These are phyloP conservation scores for Gnomoniopsis sp. DNA, from an alignment of 2,329 filamentous ascomycete genomes.

Conservation along the genomic window DNA sequence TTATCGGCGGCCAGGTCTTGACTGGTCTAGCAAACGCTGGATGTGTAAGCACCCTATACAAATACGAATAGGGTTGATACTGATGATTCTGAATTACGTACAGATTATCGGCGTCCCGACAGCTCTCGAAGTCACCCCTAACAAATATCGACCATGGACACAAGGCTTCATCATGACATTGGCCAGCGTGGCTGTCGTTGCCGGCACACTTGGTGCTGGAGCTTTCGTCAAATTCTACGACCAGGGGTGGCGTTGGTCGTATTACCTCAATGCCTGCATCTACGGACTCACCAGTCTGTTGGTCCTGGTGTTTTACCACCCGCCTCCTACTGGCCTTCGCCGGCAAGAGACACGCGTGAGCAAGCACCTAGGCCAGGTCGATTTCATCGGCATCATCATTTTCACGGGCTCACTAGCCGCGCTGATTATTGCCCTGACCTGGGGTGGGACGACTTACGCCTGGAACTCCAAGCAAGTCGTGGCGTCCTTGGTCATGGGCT, in stretches of 20 bases:
- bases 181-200: conserved; percentile 5
- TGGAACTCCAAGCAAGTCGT: conserved; percentile 8
- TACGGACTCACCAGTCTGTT: conserved; percentile 1
- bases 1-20: conserved; percentile 11
- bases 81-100: not conserved
- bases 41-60: not conserved
- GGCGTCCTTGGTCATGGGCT: not conserved
- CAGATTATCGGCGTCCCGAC: conserved; percentile 11
- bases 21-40: conserved; percentile 13
- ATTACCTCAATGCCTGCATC: conserved; percentile 12
- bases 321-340: conserved; percentile 9
- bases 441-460: conserved; percentile 11
- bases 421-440: conserved; percentile 4
- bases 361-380: not conserved
- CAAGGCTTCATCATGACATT: conserved; percentile 6
- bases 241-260: conserved; percentile 9
- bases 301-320: conserved; percentile 9
- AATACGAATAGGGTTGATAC: not conserved
- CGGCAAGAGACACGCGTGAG: not conserved
- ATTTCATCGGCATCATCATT: conserved; percentile 10
- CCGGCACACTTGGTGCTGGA: conserved; percentile 7
- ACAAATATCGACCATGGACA: conserved; percentile 3
- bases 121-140: conserved; percentile 7
- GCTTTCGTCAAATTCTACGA: conserved; percentile 13
- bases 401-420: conserved; percentile 8